phyloP scores from a whole-genome alignment of 2,329 filamentous ascomycete genomes.

The Cytospora leucostoma region DNA sequence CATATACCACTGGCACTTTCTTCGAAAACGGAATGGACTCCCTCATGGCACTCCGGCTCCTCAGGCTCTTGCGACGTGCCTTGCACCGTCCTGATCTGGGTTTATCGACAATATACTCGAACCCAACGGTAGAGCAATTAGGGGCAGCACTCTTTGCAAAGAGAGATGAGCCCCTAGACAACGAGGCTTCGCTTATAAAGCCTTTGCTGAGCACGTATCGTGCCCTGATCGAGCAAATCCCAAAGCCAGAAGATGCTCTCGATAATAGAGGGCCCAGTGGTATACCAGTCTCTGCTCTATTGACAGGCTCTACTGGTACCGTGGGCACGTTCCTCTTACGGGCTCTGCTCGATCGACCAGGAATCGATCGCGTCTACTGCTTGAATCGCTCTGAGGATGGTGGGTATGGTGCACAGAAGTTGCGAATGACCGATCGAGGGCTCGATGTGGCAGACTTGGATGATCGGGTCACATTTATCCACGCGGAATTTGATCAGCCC shows the following conservation, averaged over 20 bases:
- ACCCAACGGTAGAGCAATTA: slow-evolving; percentile 6
- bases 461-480: slow-evolving; percentile 32
- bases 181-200: slow-evolving; percentile 28
- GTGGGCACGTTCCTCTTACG: slow-evolving; percentile 13
- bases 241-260: background rate
- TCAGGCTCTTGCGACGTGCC: slow-evolving; percentile 16
- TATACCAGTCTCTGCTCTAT: slow-evolving; percentile 1
- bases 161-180: background rate
- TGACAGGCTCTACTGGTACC: slow-evolving; percentile 36
- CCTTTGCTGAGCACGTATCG: slow-evolving; percentile 24
- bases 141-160: background rate
- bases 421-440: slow-evolving; percentile 9
- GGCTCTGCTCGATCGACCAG: slow-evolving; percentile 11
- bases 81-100: slow-evolving; percentile 7
- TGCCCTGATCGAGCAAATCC: slow-evolving; percentile 10
- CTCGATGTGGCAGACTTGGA: slow-evolving; percentile 1
- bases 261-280: background rate
- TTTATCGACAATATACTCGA: slow-evolving; percentile 7
- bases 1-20: slow-evolving; percentile 13
- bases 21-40: slow-evolving; percentile 31
- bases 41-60: slow-evolving; percentile 30
- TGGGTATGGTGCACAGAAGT: background rate
- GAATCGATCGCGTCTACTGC: slow-evolving; percentile 7
- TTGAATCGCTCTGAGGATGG: slow-evolving; percentile 13
- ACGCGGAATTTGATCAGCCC: slow-evolving; percentile 34